phyloP scores from a whole-genome alignment of 2,329 filamentous ascomycete species.

The Gremmenia infestans region DNA sequence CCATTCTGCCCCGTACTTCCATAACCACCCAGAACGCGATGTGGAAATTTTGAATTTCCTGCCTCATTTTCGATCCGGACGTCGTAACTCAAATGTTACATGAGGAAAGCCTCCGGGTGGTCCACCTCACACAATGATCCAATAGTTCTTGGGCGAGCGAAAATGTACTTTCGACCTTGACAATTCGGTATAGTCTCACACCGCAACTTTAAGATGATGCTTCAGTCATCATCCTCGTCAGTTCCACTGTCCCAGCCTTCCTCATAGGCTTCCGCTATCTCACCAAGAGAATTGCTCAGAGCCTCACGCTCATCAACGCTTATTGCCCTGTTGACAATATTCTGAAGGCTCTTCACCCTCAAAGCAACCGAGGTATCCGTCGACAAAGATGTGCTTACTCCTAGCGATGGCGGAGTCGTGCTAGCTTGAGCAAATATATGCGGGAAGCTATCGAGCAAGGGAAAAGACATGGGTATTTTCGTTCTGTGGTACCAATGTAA shows the following conservation, averaged over 20 bases:
- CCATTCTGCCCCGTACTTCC: no score
- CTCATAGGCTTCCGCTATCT: constrained; percentile 82
- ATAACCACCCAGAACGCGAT: no score
- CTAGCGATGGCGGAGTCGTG: constrained; percentile 38
- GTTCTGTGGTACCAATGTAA: constrained; percentile 32
- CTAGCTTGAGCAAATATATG: constrained; percentile 54
- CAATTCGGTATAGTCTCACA: neutral
- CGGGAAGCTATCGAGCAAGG: constrained; percentile 80
- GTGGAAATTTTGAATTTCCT: no score
- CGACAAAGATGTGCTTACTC: constrained; percentile 57
- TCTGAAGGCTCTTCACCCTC: constrained; percentile 61
- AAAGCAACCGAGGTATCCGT: constrained; percentile 70
- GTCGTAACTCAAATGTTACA: neutral
- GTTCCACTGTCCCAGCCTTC: constrained; percentile 81
- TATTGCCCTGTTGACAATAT: constrained; percentile 58
- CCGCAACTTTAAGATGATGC: neutral
- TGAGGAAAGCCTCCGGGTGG: neutral
- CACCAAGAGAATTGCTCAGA: constrained; percentile 74
- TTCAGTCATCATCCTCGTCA: constrained; percentile 57
- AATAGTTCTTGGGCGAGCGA: neutral
- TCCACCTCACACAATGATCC: neutral
- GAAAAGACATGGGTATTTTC: constrained; percentile 55
- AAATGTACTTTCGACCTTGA: neutral
- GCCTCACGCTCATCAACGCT: constrained; percentile 75
- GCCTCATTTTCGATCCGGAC: neutral